These are phyloP conservation scores for Podochytrium sp. DNA, from an alignment of 192 early-diverging fungal genomes.

Conservation along the genomic window DNA sequence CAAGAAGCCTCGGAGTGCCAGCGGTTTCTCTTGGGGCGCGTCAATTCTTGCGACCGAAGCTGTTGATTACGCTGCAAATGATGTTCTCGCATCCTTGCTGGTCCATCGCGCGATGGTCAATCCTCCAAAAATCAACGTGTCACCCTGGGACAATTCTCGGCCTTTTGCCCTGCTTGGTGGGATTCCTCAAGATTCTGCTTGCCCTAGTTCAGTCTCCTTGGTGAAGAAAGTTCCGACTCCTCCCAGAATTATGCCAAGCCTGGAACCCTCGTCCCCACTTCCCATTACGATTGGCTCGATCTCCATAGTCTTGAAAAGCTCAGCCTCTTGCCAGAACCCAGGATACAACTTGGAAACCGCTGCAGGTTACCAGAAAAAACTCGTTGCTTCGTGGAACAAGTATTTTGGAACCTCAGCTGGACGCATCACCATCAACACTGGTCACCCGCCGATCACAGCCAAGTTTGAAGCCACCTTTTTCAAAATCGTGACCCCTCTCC, in stretches of 20 bases:
- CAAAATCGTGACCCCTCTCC: not conserved
- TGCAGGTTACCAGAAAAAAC: not conserved
- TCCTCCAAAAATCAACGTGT: not conserved
- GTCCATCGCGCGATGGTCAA: constrained; percentile 17
- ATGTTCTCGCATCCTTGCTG: constrained; percentile 26
- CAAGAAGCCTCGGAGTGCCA: not conserved
- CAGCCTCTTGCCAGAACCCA: not conserved
- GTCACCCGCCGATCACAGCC: not conserved
- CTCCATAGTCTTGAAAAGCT: not conserved
- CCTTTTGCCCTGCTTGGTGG: too few species aligned
- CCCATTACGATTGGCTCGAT: not conserved
- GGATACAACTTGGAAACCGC: not conserved
- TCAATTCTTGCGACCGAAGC: not conserved
- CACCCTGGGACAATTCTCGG: not conserved
- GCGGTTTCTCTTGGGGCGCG: constrained; percentile 14
- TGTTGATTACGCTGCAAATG: constrained; percentile 31
- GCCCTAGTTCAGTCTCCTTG: not conserved
- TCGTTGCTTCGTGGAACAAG: not conserved
- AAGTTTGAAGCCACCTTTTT: not conserved
- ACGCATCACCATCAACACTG: not conserved
- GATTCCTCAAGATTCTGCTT: too few species aligned
- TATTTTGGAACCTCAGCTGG: not conserved
- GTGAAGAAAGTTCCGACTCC: not conserved
- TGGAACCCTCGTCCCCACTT: not conserved
- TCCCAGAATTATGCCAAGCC: not conserved